Base-by-base conservation (phyloP, 345 rosid species). In the Corchorus capsularis region DNA sequence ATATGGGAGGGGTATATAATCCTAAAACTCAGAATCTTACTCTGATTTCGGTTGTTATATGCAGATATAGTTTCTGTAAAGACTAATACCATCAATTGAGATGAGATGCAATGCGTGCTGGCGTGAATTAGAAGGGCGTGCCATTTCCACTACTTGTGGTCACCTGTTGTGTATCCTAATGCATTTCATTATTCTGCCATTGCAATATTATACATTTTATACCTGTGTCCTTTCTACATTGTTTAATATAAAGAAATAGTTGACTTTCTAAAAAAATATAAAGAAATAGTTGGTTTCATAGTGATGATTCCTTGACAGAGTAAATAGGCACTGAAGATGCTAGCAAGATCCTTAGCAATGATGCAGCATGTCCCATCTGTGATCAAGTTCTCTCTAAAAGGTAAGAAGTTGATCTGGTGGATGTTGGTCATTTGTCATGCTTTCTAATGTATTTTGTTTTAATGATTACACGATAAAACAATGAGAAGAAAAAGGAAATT, bases 51-150 rank as follows among this genome's bases (percentile, higher is more conserved):
- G 75, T 43, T 72, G 20, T 54, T 63, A 20, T 39, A 37, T 77
- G 69, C 55, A 59, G 75, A 37, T 78, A 57, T 39, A 43, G 67
- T 75, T 72, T 80, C 45, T 45, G 64, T 76, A 54, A 49, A 71
- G 75, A 71, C 57, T 57, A 32, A 59, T 65, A 83, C 75, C 47
- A 69, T 75, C 77, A 80, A 81, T 73, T 81, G 82, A 86, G 69
- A 96, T 96, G 99, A 92, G 91, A 87, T 96, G 99, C 93, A 93
- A 93, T 35, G 92, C 93, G 0, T 96, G 99, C 79, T 94, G 99
- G 99, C 91, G 91, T 75, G 98, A 96, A 77, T 78, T 96, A 83
- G 97, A 93, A 80, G 97, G 97, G 69, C 91, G 92, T 50, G 99
- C 99, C 6, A 73, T 96, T 77, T 77, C 92, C 76, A 93, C 99